Conservation (phyloP, 352 stramenopile species). For the Pythium myriotylum region DNA sequence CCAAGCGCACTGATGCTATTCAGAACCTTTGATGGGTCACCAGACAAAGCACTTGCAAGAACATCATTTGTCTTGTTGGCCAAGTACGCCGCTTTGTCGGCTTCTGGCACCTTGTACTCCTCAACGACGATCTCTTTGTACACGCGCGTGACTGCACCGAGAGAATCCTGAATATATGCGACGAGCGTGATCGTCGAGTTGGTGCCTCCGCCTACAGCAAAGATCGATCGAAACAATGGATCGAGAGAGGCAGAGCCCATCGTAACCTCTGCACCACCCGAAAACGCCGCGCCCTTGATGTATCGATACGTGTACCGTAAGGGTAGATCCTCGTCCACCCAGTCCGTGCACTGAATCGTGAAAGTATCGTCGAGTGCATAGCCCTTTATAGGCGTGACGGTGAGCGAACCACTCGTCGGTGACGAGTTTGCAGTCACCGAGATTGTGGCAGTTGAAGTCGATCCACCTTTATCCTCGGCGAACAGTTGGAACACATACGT, state of each 20-base stretch:
- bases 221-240: constrained; percentile 50
- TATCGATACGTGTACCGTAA: constrained; percentile 78
- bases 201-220: constrained; percentile 51
- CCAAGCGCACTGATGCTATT: constrained; percentile 68
- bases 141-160: constrained; percentile 47
- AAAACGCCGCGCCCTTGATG: constrained; percentile 58
- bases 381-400: constrained; percentile 41
- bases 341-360: constrained; percentile 45
- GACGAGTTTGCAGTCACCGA: constrained; percentile 52
- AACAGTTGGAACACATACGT: constrained; percentile 59
- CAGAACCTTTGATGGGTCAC: constrained; percentile 60
- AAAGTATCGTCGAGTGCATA: constrained; percentile 63
- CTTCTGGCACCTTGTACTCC: constrained; percentile 39
- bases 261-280: constrained; percentile 48
- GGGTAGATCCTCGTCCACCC: constrained; percentile 69
- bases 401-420: constrained; percentile 51
- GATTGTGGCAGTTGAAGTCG: constrained; percentile 45
- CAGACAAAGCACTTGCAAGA: constrained; percentile 46
- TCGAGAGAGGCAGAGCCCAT: constrained; percentile 57
- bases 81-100: constrained; percentile 56
- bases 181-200: constrained; percentile 71
- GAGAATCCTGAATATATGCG: constrained; percentile 58
- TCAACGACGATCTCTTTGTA: constrained; percentile 59
- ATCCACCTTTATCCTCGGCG: constrained; percentile 42
- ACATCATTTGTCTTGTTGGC: constrained; percentile 55